Evolutionary conservation across 768 basidiomycete genomes (phyloP).

Genomic region (Pisolithus microcarpus): DNA sequence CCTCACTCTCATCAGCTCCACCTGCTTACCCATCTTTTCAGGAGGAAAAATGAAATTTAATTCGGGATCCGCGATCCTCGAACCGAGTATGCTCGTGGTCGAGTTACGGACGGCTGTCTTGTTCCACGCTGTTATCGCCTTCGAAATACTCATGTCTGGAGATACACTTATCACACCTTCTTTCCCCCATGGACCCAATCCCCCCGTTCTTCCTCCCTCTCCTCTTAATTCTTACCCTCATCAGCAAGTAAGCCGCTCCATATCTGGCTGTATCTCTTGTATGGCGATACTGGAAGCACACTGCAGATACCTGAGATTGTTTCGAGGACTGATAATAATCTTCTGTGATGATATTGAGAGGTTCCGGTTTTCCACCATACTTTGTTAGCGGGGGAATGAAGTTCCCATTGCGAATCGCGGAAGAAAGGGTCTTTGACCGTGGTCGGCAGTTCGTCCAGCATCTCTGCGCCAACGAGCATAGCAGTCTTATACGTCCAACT

Average conservation of each 20-base stretch:
- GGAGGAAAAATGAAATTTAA: too few species aligned
- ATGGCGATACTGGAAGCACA: constrained; percentile 74
- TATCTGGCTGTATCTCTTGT: constrained; percentile 92
- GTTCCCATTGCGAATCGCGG: constrained; percentile 81
- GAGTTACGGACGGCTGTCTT: constrained; percentile 32
- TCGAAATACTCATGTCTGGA: constrained; percentile 69
- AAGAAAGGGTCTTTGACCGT: constrained; percentile 94
- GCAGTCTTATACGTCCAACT: constrained; percentile 98
- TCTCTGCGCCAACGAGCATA: constrained; percentile 73
- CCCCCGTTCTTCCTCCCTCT: constrained; percentile 64
- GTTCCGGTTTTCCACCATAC: too few species aligned
- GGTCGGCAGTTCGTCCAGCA: constrained; percentile 80
- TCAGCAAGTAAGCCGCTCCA: constrained; percentile 64
- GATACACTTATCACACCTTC: constrained; percentile 43
- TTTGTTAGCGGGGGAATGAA: constrained; percentile 83
- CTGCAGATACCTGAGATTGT: too few species aligned
- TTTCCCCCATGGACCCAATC: constrained; percentile 46
- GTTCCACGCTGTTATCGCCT: constrained; percentile 62
- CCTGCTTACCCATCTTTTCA: constrained; percentile 7
- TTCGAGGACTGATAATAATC: too few species aligned
- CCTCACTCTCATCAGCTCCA: constrained; percentile 11
- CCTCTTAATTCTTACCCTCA: constrained; percentile 49
- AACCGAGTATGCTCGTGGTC: too few species aligned
- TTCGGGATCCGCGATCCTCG: too few species aligned
- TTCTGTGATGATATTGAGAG: too few species aligned